Evolutionary conservation across 768 basidiomycete species (phyloP), one percentile per base, ranked within the genome.

Genomic region (Pleurotus sapidus): DNA sequence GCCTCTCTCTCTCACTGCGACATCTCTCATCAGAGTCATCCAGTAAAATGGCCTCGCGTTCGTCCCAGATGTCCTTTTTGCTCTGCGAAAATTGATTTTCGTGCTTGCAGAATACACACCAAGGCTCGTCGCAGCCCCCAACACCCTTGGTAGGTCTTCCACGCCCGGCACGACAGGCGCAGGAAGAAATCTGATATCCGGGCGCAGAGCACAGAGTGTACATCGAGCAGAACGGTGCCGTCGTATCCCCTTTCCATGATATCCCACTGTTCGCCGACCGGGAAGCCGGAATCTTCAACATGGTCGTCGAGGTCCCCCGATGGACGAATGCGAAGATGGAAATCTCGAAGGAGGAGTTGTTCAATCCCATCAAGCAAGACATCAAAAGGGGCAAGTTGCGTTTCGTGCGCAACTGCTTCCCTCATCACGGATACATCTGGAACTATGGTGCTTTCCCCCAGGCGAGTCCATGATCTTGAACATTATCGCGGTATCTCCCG

Each of bases 261-360:
- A 91, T 99, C 71, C 94, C 96, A 9, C 94, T 98, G 68, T 98
- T 97, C 72, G 95, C 95, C 55, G 94, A 99, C 76, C 92, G 88
- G 79, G 88, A 80, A 77, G 91, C 90, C 73, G 92, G 92, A 68
- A 89, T 98, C 79, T 83, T 97, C 77, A 98, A 98, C 89, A 98
- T 98, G 93, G 80, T 97, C 73, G 95, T 97, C 75, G 93, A 97
- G 77, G 85, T 96, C 57, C 97, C 97, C 49, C 91, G 97, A 68
- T 99, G 97, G 97, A 97, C 95, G 73, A 98, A 99, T 81, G 97
- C 97, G 55, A 98, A 99, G 84, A 91, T 98, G 90, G 97, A 99
- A 77, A 97, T 97, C 73, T 96, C 84, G 75, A 99, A 97, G 76
- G 95, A 97, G 67, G 96, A 98, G 74, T 55, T 84, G n/a, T 93